Percentiles rank a stretch among this genome's conserved stretches.
Evolutionary conservation across 306 rosid genomes (phyloP).

Genomic region (Herpetospermum pedunculosum): DNA sequence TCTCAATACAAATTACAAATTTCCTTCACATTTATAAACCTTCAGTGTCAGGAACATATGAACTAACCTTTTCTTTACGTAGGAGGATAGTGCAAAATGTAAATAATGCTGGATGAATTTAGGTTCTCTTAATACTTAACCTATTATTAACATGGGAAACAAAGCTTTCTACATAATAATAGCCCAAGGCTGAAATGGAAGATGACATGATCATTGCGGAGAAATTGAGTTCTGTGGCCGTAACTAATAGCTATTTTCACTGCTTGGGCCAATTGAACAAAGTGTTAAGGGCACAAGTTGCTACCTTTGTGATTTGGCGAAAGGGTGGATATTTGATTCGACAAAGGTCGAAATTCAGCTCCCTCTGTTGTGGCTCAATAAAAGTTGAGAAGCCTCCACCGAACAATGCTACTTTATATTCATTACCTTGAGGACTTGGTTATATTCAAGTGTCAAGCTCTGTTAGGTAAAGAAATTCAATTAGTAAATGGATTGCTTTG

Average conservation of each 20-base stretch:
- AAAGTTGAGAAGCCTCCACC: background rate
- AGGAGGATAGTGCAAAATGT: background rate
- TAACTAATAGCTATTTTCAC: background rate
- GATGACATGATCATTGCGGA: background rate
- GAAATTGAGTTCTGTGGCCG: background rate
- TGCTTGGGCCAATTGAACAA: background rate
- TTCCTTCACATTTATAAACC: no score
- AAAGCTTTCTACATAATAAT: background rate
- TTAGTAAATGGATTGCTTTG: background rate
- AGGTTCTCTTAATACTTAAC: background rate
- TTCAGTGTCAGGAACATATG: no score
- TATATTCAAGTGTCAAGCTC: background rate
- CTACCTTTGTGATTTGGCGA: background rate
- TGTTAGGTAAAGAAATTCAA: background rate
- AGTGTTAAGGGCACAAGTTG: background rate
- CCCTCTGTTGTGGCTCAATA: background rate
- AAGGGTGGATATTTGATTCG: background rate
- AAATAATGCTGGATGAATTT: background rate
- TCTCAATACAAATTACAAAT: no score
- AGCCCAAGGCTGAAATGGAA: background rate
- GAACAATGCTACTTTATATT: background rate
- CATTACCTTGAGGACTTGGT: background rate
- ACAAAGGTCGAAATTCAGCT: background rate
- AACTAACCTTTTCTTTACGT: background rate
- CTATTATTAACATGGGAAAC: background rate